Evolutionary conservation across 257 asterid species (phyloP).

Genomic region (Verbena officinalis): DNA sequence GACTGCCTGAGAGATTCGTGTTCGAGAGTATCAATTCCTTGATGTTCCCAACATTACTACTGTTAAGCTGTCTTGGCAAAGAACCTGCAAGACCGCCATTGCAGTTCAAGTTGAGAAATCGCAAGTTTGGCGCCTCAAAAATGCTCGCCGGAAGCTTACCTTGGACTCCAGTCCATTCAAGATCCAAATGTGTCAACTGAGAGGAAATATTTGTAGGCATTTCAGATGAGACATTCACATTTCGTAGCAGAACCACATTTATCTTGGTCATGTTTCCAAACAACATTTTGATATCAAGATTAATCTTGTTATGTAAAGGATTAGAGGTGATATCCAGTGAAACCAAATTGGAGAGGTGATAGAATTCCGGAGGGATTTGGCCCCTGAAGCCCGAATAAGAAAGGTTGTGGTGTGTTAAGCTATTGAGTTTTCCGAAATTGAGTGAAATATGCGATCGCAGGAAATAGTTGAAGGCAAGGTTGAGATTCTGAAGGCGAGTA

Average conservation of each 20-base stretch:
- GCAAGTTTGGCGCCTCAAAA: constrained; percentile 1
- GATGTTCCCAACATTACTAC: background rate
- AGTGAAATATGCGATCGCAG: background rate
- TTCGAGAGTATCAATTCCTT: background rate
- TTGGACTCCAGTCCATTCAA: background rate
- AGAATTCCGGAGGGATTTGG: constrained; percentile 7
- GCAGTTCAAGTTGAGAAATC: background rate
- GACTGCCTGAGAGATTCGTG: background rate
- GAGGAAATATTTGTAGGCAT: background rate
- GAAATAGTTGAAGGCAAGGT: background rate
- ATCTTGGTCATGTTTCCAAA: constrained; percentile 2
- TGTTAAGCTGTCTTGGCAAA: background rate
- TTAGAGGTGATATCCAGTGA: background rate
- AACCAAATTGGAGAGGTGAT: constrained; percentile 7
- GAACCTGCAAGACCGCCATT: background rate
- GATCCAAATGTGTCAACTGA: background rate
- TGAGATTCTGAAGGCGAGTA: constrained; percentile 1
- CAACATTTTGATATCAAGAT: constrained; percentile 7
- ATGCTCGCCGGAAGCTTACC: background rate
- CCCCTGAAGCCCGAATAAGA: background rate
- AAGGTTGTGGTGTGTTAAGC: constrained; percentile 15
- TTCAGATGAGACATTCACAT: background rate
- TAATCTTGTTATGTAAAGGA: no score
- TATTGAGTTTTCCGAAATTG: background rate
- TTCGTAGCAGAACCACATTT: background rate